Evolutionary conservation across 768 basidiomycete genomes (phyloP), one percentile per base, ranked within the genome.

Genomic region (Boletus bicolor): DNA sequence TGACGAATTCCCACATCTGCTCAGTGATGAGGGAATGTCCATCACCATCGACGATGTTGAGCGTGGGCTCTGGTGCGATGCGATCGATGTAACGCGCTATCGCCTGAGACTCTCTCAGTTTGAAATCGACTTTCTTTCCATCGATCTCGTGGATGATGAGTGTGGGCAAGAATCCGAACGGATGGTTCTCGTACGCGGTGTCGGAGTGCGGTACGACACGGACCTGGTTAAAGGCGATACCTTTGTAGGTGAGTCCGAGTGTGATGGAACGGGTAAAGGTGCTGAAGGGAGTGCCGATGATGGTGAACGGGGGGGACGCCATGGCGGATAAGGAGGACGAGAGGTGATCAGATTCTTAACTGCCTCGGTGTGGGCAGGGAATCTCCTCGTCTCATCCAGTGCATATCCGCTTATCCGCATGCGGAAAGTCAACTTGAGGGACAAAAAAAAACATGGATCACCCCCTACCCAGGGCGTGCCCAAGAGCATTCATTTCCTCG

Each of bases 1-100:
- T 64, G 44, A 64, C 71, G 17, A 71, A 73, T 34, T 71, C 70
- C 72, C 71, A 71, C 72, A 71, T 55, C 36, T 70, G 69, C 49
- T 71, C 70, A 0, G 49, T 36, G 55, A 71, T 54, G 46, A 68
- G 0, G 17, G 62, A 48, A 15, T 59, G 60, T 6, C 58, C 67
- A 0, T 69, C 61, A 0, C 65, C 71, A 1, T 62, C 44, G 0
- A 17, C 51, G 44, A 72, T 59, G 42, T 38, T 49, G 34, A 71
- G 62, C 11, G 57, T 51, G 3, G 70, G 70, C 49, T 68, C 58
- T n/a, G 70, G 70, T 7, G 61, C 55, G 21, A 72, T 49, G 50
- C 62, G 70, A 19, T 71, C 71, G 34, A 71, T 56, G 47, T 68
- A 71, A 2, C 62, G 66, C 21, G 56, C 66, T 44, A 71, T 71